Base-by-base conservation (phyloP, 441 rosid genomes). In the Rhodomyrtus psidioides region DNA sequence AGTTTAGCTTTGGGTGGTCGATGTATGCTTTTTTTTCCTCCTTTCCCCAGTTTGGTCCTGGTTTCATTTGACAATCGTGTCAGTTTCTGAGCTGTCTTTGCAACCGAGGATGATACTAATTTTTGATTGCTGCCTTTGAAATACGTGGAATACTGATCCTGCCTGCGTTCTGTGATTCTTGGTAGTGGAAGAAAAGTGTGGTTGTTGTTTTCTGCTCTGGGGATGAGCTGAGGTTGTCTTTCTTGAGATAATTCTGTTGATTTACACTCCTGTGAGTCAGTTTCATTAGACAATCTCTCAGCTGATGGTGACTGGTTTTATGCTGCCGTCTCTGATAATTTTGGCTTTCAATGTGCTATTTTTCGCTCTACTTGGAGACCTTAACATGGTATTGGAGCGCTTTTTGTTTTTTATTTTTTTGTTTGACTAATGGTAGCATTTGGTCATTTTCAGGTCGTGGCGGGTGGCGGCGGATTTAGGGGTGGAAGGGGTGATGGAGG, bases 401-500 rank as follows among this genome's bases (percentile, higher is more conserved):
- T n/a, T n/a, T n/a, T n/a, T n/a, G n/a, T n/a, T n/a, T n/a, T n/a
- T n/a, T n/a, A n/a, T n/a, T n/a, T n/a, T n/a, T n/a, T n/a, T n/a
- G n/a, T n/a, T n/a, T n/a, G n/a, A n/a, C n/a, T n/a, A n/a, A n/a
- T n/a, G n/a, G n/a, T n/a, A n/a, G n/a, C n/a, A n/a, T n/a, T n/a
- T n/a, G n/a, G n/a, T n/a, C n/a, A n/a, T 34, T 70, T 12, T 7
- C 79, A 70, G 79, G 79, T 70, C 5, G 79, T 30, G 75, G 75
- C 0, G 16, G n/a, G 49, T 0, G 1, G 42, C 0, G 2, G 15
- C 1, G 30, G 83, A 6, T 5, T 70, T 70, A 34, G 49, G n/a
- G 79, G 79, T 6, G 55, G 55, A 28, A 60, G 42, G 74, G 74
- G 23, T 19, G 59, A 82, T 24, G 86, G 83, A 16, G 82, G 82